Base-by-base conservation (phyloP, 2,329 filamentous ascomycete species). In the Ophiostoma angusticollis region DNA sequence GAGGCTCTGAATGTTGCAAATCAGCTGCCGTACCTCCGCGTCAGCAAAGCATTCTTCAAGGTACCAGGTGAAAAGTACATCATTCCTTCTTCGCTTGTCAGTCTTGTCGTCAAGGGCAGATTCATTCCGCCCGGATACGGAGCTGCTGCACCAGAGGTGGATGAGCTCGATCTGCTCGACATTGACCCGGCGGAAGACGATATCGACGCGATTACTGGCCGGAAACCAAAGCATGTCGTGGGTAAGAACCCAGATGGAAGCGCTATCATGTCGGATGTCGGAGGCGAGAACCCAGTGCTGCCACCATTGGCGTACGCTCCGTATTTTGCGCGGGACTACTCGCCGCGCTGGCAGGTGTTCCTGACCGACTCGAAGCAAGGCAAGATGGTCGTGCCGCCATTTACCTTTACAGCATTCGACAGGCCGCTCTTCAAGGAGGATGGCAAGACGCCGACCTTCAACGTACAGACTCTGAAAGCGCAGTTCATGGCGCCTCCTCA, bases 21-120 rank as follows among this genome's bases (percentile, higher is more conserved):
- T 50, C 84, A 95, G 60, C 70, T 98, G 21, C 91, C 91, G 2
- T 74, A 77, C 47, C 69, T 98, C 40, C 74, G 82, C 42, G 77
- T 98, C 9, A 84, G 85, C 54, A 93, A 86, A 63, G 84, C 86
- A 7, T 98, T 94, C 63, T 98, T 98, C 76, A 98, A 98, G 68
- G 93, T 98, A 32, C 80, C 85, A 37, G 91, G 91, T 55, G 93
- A 98, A 63, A 84, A 82, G 49, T 82, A 80, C 58, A 84, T 98
- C 54, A 93, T 89, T 23, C 87, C 91, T 6, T 84, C 82, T 42
- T 93, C 86, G 41, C 72, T 98, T 27, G 89, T 96, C 17, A 89
- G 87, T 45, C 79, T 98, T 22, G 85, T 98, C 37, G 77, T 98
- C 56, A 98, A 98, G 67, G 86, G 83, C 23, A 85, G 91, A 40